These are phyloP conservation scores for Neoboletus magnificus DNA, from an alignment of 768 basidiomycete genomes.

Conservation along the genomic window DNA sequence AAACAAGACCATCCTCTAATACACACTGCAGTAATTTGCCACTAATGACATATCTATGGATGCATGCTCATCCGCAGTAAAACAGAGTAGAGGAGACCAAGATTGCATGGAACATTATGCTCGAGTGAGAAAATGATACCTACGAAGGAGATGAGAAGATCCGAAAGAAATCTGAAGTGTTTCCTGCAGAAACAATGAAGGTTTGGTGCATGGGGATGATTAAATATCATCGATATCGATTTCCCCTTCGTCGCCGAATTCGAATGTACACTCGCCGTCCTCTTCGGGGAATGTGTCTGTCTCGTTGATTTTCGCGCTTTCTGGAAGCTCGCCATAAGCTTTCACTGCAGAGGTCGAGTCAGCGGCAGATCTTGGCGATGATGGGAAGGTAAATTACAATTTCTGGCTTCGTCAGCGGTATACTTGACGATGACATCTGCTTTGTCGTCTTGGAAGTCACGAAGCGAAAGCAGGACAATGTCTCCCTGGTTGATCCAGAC, in stretches of 20 bases:
- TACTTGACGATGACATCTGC: slow-evolving; percentile 99
- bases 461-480: slow-evolving; percentile 89
- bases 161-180: background rate
- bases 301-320: slow-evolving; percentile 96
- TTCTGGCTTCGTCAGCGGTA: slow-evolving; percentile 91
- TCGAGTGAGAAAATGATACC: slow-evolving; percentile 14
- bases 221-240: slow-evolving; percentile 90
- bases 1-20: slow-evolving; percentile 11
- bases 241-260: slow-evolving; percentile 86
- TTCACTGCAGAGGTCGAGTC: slow-evolving; percentile 55
- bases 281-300: slow-evolving; percentile 92
- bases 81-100: slow-evolving; percentile 2
- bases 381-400: slow-evolving; percentile 43
- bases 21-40: slow-evolving; percentile 16
- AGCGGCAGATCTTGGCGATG: slow-evolving; percentile 4
- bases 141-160: slow-evolving; percentile 3
- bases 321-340: slow-evolving; percentile 96
- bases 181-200: slow-evolving; percentile 15
- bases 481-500: slow-evolving; percentile 99
- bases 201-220: slow-evolving; percentile 18
- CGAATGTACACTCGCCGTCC: slow-evolving; percentile 84
- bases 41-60: slow-evolving; percentile 27
- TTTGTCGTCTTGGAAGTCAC: slow-evolving; percentile 99
- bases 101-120: slow-evolving; percentile 8
- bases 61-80: slow-evolving; percentile 15